Percentiles rank a stretch among this genome's conserved stretches.
These are phyloP conservation scores for Candida coquimbonensis DNA, from an alignment of 805 yeast genomes.

Conservation along the genomic window DNA sequence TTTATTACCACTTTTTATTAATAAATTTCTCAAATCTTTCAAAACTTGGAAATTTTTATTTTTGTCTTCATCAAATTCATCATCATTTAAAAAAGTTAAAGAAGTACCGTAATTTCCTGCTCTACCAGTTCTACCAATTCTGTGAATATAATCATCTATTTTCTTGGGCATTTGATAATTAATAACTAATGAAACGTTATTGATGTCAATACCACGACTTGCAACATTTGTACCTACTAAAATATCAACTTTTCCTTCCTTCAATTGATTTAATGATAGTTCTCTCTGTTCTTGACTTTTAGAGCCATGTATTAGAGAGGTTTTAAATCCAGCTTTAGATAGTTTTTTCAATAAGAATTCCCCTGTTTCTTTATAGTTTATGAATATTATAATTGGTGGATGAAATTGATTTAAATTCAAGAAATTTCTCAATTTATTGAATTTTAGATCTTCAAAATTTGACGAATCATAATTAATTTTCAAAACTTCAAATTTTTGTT, in stretches of 20 bases:
- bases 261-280: constrained; percentile 54
- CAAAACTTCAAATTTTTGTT: constrained; percentile 57
- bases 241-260: constrained; percentile 47
- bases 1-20: constrained; percentile 16
- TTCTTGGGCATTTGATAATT: constrained; percentile 78
- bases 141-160: constrained; percentile 81
- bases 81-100: constrained; percentile 66
- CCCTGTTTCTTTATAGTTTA: constrained; percentile 67
- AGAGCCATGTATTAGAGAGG: constrained; percentile 77
- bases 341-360: constrained; percentile 57
- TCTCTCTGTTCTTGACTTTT: constrained; percentile 84
- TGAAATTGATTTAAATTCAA: constrained; percentile 24
- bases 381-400: constrained; percentile 74
- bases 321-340: constrained; percentile 35
- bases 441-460: constrained; percentile 40
- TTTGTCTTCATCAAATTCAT: constrained; percentile 30
- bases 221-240: constrained; percentile 93
- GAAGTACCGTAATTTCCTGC: constrained; percentile 82
- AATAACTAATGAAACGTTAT: constrained; percentile 74
- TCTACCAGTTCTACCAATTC: constrained; percentile 96
- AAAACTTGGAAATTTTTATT: constrained; percentile 4
- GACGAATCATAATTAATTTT: constrained; percentile 22
- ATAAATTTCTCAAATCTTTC: constrained; percentile 17
- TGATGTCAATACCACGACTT: constrained; percentile 92
- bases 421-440: constrained; percentile 35